phyloP scores from a whole-genome alignment of 345 rosid genomes.

The Euphorbia pulcherrima region DNA sequence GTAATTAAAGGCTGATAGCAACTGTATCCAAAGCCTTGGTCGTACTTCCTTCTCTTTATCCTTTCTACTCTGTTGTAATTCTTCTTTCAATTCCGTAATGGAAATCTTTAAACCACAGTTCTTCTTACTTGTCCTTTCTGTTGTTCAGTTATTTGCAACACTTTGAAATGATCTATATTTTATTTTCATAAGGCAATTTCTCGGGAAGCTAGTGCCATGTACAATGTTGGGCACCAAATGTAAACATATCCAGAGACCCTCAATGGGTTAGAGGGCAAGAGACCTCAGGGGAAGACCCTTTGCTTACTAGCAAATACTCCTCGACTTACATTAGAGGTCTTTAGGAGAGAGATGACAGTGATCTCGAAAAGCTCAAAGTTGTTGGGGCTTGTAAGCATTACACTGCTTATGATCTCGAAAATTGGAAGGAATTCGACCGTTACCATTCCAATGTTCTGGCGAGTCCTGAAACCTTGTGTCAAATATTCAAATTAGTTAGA shows the following conservation, averaged over 20 bases:
- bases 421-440: slow-evolving; percentile 20
- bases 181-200: neutral
- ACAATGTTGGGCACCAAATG: slow-evolving; percentile 21
- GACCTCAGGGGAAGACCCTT: slow-evolving; percentile 49
- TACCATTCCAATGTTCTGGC: neutral
- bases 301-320: slow-evolving; percentile 32
- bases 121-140: no score
- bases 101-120: no score
- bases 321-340: slow-evolving; percentile 40
- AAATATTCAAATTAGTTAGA: no score
- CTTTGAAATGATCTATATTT: no score
- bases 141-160: no score
- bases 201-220: neutral
- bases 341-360: slow-evolving; percentile 19
- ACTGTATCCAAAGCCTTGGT: no score
- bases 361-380: slow-evolving; percentile 23
- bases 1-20: no score
- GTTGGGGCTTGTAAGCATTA: slow-evolving; percentile 45
- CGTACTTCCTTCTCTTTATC: no score
- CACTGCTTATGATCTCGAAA: slow-evolving; percentile 41
- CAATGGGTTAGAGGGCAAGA: slow-evolving; percentile 45
- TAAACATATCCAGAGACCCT: slow-evolving; percentile 45
- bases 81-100: no score
- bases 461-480: no score
- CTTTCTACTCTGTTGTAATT: no score